Evolutionary conservation across 768 basidiomycete genomes (phyloP).

Genomic region (Panaeolus papilionaceus): DNA sequence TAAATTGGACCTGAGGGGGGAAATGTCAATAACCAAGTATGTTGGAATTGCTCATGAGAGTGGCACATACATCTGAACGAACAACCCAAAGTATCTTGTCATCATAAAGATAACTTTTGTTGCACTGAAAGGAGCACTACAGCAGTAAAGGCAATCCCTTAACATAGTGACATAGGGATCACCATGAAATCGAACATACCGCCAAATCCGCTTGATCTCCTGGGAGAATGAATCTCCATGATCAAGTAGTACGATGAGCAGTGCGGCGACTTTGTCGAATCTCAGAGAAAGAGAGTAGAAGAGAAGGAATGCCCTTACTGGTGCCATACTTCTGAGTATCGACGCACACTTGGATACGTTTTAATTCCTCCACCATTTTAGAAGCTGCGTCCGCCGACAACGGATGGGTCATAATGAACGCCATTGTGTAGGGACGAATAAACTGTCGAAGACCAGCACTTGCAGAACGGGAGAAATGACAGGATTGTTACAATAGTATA

Average conservation of each 20-base stretch:
- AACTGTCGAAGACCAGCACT: neutral
- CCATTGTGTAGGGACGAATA: neutral
- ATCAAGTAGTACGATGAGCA: constrained; percentile 20
- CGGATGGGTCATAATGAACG: neutral
- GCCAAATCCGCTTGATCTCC: constrained; percentile 21
- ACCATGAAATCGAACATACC: constrained; percentile 9
- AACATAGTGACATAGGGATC: neutral
- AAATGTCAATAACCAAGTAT: neutral
- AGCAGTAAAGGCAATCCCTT: neutral
- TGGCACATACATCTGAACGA: constrained; percentile 17
- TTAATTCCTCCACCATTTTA: neutral
- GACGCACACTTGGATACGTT: neutral
- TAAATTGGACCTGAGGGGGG: neutral
- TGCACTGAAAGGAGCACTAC: constrained; percentile 14
- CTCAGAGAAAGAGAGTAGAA: neutral
- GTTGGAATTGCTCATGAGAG: neutral
- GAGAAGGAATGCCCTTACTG: neutral
- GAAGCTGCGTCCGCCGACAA: neutral
- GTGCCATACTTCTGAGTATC: constrained; percentile 7
- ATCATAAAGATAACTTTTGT: constrained; percentile 21
- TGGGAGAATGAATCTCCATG: constrained; percentile 18
- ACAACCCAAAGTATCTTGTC: constrained; percentile 18
- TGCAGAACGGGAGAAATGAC: neutral
- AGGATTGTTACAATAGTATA: neutral
- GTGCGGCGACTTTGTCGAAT: constrained; percentile 18